These are phyloP conservation scores for Fusarium brachygibbosum DNA, from an alignment of 2,329 filamentous ascomycete genomes.

Conservation along the genomic window DNA sequence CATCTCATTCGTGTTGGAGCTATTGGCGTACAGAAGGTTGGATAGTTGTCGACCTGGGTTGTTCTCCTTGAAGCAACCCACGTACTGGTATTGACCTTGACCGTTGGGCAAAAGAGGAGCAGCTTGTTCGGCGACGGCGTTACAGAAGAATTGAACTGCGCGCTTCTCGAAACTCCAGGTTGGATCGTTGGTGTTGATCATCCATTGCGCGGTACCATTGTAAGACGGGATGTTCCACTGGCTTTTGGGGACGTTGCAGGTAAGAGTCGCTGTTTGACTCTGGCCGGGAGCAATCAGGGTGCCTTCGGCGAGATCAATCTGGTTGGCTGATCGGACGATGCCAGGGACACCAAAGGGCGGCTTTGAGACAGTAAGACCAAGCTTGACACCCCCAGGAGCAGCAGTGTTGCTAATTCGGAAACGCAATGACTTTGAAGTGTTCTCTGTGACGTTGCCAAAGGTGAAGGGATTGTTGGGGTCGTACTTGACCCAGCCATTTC, in stretches of 20 bases:
- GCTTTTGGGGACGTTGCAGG: slow-evolving; percentile 68
- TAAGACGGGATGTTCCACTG: slow-evolving; percentile 70
- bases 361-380: slow-evolving; percentile 72
- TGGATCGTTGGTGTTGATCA: slow-evolving; percentile 69
- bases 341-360: slow-evolving; percentile 69
- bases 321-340: slow-evolving; percentile 67
- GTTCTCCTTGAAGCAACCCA: slow-evolving; percentile 69
- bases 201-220: slow-evolving; percentile 64
- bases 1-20: slow-evolving; percentile 58
- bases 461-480: slow-evolving; percentile 60
- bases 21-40: slow-evolving; percentile 57
- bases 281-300: slow-evolving; percentile 63
- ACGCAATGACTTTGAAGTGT: slow-evolving; percentile 61
- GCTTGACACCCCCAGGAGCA: slow-evolving; percentile 58
- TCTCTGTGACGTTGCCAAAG: slow-evolving; percentile 69
- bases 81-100: slow-evolving; percentile 64
- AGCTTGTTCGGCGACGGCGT: slow-evolving; percentile 65
- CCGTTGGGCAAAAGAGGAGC: slow-evolving; percentile 61
- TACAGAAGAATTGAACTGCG: slow-evolving; percentile 65
- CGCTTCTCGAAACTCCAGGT: slow-evolving; percentile 62
- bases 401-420: slow-evolving; percentile 68
- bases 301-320: slow-evolving; percentile 70
- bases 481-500: slow-evolving; percentile 64
- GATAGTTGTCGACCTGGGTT: slow-evolving; percentile 67
- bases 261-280: slow-evolving; percentile 65